Percentiles rank a stretch among this genome's conserved stretches.
These are phyloP conservation scores for Populus deltoides DNA, from an alignment of 345 rosid species.

Conservation along the genomic window DNA sequence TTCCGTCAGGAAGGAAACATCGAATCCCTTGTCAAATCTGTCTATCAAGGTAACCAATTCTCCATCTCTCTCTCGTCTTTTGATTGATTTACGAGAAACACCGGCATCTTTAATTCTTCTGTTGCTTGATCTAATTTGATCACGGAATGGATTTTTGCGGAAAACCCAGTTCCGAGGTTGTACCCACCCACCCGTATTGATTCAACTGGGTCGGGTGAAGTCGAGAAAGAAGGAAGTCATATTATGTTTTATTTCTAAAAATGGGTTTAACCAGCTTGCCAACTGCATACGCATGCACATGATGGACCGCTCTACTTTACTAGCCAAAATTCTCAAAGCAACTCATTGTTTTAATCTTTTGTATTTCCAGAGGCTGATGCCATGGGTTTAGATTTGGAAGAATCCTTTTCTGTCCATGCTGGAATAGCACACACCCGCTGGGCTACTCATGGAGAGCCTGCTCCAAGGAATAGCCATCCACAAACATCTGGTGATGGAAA, in stretches of 20 bases:
- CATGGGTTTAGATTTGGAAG: slow-evolving; percentile 63
- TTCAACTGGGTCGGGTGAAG: neutral
- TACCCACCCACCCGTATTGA: neutral
- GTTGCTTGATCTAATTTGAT: neutral
- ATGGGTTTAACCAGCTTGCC: neutral
- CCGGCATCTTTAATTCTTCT: neutral
- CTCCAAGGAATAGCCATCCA: slow-evolving; percentile 91
- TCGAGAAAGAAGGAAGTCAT: neutral
- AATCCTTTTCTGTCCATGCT: slow-evolving; percentile 66
- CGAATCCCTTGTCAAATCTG: slow-evolving; percentile 91
- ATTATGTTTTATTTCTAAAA: too few relatives aligned
- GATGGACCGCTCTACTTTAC: too few relatives aligned
- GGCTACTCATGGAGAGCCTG: slow-evolving; percentile 98
- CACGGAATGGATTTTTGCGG: too few relatives aligned
- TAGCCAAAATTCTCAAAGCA: too few relatives aligned
- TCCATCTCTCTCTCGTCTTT: neutral
- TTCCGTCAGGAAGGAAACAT: slow-evolving; percentile 93
- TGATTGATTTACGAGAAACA: too few relatives aligned
- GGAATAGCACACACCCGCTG: slow-evolving; percentile 98
- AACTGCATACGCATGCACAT: too few relatives aligned
- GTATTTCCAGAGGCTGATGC: slow-evolving; percentile 54
- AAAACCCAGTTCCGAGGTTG: too few relatives aligned
- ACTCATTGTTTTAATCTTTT: neutral
- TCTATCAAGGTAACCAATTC: slow-evolving; percentile 54
- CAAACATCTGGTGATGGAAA: slow-evolving; percentile 77